Conservation (phyloP, 768 basidiomycete genomes). For the Tulasnella sp. region DNA sequence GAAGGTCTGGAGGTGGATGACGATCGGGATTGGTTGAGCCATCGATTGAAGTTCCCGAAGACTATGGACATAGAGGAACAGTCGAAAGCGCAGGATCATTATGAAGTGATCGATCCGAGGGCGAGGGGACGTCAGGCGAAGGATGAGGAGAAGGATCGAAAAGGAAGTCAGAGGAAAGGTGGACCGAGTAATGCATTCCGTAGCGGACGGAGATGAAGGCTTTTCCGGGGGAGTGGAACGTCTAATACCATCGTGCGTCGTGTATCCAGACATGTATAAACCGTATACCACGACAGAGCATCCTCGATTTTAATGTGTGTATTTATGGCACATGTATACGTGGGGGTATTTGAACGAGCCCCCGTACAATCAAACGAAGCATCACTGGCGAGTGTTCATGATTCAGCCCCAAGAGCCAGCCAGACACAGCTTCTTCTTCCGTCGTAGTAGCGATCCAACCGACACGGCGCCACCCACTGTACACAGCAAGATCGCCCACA, state of each 20-base stretch:
- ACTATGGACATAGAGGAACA: conserved; percentile 64
- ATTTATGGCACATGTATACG: no score
- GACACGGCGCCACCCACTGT: conserved; percentile 39
- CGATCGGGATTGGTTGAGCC: conserved; percentile 62
- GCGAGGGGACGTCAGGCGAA: conserved; percentile 58
- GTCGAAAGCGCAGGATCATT: conserved; percentile 63
- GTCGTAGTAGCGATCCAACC: conserved; percentile 21
- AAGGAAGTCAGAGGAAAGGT: conserved; percentile 21
- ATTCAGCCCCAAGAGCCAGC: background rate
- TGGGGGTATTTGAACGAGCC: no score
- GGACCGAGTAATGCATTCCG: conserved; percentile 2
- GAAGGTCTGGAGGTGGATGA: conserved; percentile 63
- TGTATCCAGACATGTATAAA: background rate
- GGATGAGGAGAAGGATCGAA: conserved; percentile 68
- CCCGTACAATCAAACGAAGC: no score
- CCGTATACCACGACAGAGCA: no score
- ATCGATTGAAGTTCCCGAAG: conserved; percentile 65
- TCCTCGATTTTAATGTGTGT: no score
- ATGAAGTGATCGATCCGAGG: conserved; percentile 82
- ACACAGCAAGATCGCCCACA: conserved; percentile 46
- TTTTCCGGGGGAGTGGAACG: background rate
- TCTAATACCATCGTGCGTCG: no score
- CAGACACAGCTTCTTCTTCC: background rate
- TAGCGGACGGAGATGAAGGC: background rate
- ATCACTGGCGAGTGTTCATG: no score